These are phyloP conservation scores for Candida boidinii DNA, from an alignment of 805 yeast species.

Conservation along the genomic window DNA sequence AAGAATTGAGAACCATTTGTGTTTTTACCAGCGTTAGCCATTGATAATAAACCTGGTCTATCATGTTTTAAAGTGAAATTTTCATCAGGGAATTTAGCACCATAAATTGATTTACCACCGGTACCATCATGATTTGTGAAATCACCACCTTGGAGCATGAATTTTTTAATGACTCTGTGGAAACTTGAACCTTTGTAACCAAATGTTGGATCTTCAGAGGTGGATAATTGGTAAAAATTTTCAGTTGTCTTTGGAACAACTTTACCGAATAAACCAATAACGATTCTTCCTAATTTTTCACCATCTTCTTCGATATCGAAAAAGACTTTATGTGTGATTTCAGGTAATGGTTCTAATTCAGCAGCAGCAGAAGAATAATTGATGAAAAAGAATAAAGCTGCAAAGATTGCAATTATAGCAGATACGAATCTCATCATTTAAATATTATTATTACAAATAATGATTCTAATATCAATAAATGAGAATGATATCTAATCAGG, in stretches of 20 bases:
- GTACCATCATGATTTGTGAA: constrained; percentile 61
- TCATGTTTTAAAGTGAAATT: constrained; percentile 61
- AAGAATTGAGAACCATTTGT: constrained; percentile 94
- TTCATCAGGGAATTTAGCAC: constrained; percentile 59
- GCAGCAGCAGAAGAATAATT: constrained; percentile 6
- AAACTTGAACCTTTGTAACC: constrained; percentile 56
- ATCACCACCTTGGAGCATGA: constrained; percentile 81
- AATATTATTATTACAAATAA: background rate
- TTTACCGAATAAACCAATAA: constrained; percentile 80
- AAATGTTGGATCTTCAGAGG: constrained; percentile 64
- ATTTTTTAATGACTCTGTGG: constrained; percentile 65
- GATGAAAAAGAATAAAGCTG: constrained; percentile 11
- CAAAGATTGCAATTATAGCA: constrained; percentile 9
- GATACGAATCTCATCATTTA: constrained; percentile 17
- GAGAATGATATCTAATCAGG: background rate
- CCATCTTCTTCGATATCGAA: constrained; percentile 76
- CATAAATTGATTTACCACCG: constrained; percentile 72
- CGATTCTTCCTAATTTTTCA: constrained; percentile 67
- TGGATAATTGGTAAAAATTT: constrained; percentile 74
- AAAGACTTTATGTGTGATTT: constrained; percentile 70
- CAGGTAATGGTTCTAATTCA: constrained; percentile 33
- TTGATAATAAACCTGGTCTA: constrained; percentile 60
- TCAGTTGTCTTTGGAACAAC: constrained; percentile 84
- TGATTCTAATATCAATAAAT: background rate
- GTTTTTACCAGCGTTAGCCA: constrained; percentile 75